These are phyloP conservation scores for Castanopsis chinensis DNA, from an alignment of 306 rosid species.

Conservation along the genomic window DNA sequence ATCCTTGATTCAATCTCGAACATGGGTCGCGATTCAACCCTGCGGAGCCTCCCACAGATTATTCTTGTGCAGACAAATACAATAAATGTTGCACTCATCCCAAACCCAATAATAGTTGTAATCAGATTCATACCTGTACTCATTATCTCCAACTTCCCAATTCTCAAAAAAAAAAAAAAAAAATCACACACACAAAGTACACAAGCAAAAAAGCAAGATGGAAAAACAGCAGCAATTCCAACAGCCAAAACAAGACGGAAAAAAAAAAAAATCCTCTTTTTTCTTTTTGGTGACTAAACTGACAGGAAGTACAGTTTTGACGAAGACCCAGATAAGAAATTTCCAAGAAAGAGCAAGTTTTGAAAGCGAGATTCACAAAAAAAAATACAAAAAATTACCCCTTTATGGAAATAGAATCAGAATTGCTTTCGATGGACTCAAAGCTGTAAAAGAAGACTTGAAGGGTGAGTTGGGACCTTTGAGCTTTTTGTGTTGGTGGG, in stretches of 20 bases:
- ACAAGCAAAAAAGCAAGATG: slow-evolving; percentile 8
- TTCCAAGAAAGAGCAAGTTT: slow-evolving; percentile 28
- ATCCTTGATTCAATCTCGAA: slow-evolving; percentile 61
- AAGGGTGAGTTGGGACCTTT: slow-evolving; percentile 12
- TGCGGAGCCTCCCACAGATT: slow-evolving; percentile 77
- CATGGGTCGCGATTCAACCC: slow-evolving; percentile 44
- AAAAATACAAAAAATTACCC: slow-evolving; percentile 4
- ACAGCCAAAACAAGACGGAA: slow-evolving; percentile 6
- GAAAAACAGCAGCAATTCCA: neutral
- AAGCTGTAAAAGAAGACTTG: neutral
- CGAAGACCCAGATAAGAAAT: slow-evolving; percentile 32
- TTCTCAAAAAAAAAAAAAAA: slow-evolving; percentile 3
- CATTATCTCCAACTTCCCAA: slow-evolving; percentile 35
- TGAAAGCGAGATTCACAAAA: slow-evolving; percentile 5
- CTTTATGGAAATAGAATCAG: slow-evolving; percentile 33
- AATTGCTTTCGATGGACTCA: slow-evolving; percentile 56
- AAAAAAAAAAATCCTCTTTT: neutral
- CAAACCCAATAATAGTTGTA: slow-evolving; percentile 85
- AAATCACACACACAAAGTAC: neutral
- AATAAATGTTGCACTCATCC: slow-evolving; percentile 91
- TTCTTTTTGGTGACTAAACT: too few species aligned
- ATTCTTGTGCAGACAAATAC: slow-evolving; percentile 93
- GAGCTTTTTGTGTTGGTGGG: slow-evolving; percentile 23
- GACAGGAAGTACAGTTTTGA: slow-evolving; percentile 2
- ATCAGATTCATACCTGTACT: slow-evolving; percentile 59